Percentiles rank a stretch among this genome's conserved stretches.
Conservation (phyloP, 169 alveolate species). For the Plasmodium cynomolgi region DNA sequence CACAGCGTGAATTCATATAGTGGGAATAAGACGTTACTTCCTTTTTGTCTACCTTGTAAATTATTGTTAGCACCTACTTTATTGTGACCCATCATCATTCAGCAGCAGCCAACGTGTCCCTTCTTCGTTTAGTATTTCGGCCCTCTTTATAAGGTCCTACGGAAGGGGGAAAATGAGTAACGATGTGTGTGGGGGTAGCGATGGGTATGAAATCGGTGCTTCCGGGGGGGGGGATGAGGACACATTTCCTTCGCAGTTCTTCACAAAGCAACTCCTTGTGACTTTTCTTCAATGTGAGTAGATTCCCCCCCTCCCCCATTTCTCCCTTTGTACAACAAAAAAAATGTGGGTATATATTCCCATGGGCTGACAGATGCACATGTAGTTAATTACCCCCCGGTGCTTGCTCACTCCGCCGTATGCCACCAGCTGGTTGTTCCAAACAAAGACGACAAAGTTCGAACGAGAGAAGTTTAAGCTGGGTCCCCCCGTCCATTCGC, state of each 20-base stretch:
- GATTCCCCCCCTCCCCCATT: not conserved
- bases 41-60: not conserved
- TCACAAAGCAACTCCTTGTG: not conserved
- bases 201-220: not conserved
- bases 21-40: not conserved
- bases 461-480: slow-evolving; percentile 51
- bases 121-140: slow-evolving; percentile 70
- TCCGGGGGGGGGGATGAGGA: not conserved
- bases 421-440: slow-evolving; percentile 67
- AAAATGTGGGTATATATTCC: not conserved
- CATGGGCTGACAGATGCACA: not conserved
- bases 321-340: not conserved
- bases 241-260: not conserved
- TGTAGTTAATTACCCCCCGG: slow-evolving; percentile 38
- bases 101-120: slow-evolving; percentile 36
- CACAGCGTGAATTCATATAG: not conserved
- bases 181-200: not conserved
- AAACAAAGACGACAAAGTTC: slow-evolving; percentile 41
- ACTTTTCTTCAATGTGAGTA: not conserved
- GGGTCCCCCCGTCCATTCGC: slow-evolving; percentile 54
- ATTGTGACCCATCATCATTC: slow-evolving; percentile 6
- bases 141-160: slow-evolving; percentile 40
- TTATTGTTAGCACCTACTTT: not conserved
- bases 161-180: not conserved
- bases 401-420: slow-evolving; percentile 61